These are phyloP conservation scores for Luffa acutangula DNA, from an alignment of 306 rosid genomes.

Conservation along the genomic window DNA sequence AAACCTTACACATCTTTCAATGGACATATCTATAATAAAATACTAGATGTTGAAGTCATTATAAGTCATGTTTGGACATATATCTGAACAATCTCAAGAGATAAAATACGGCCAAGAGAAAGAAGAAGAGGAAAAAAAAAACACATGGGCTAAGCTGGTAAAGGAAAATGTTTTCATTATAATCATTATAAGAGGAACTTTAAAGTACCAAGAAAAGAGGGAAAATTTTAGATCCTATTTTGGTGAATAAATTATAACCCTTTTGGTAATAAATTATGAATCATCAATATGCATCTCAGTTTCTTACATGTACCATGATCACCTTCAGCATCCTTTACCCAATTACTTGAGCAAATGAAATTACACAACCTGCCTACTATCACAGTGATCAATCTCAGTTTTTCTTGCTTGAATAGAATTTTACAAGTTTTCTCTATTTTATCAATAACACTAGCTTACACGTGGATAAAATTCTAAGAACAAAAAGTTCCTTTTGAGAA, in stretches of 20 bases:
- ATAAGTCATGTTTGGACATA: not conserved
- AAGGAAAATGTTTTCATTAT: not conserved
- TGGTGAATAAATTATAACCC: not conserved
- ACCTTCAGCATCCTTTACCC: not conserved
- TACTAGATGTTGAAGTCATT: no score
- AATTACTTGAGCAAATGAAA: not conserved
- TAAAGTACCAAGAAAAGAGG: not conserved
- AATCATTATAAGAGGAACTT: not conserved
- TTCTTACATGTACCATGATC: not conserved
- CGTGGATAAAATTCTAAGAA: not conserved
- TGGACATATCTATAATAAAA: no score
- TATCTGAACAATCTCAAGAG: not conserved
- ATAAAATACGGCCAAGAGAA: not conserved
- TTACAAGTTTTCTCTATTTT: conserved; percentile 5
- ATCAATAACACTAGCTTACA: conserved; percentile 7
- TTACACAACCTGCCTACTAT: not conserved
- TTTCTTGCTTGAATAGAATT: not conserved
- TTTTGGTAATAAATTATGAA: not conserved
- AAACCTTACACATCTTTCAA: no score
- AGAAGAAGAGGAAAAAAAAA: not conserved
- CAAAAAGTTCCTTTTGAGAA: not conserved
- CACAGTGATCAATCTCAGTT: not conserved
- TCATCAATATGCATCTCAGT: conserved; percentile 5
- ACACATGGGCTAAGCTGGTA: no score
- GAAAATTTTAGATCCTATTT: not conserved